These are phyloP conservation scores for Ophiostoma tasmaniense DNA, from an alignment of 2,329 filamentous ascomycete species.

Conservation along the genomic window DNA sequence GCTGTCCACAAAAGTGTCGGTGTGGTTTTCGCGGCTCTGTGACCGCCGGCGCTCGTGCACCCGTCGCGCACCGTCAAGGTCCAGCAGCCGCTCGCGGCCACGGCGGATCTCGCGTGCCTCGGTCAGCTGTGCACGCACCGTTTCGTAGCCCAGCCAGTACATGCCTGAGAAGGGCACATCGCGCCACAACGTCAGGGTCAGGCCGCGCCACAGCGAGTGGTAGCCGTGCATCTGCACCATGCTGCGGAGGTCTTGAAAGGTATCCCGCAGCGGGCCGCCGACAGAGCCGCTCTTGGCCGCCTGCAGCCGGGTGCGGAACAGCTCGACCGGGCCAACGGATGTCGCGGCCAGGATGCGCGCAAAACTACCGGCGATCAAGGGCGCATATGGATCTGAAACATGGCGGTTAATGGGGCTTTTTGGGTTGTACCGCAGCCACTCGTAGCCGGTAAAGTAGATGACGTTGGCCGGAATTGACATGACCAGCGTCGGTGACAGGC, in stretches of 20 bases:
- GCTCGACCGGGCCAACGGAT: conserved; percentile 82
- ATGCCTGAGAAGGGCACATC: conserved; percentile 95
- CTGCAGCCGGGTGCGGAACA: conserved; percentile 88
- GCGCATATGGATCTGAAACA: conserved; percentile 62
- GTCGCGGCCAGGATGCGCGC: conserved; percentile 75
- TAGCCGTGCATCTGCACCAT: conserved; percentile 77
- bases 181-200: conserved; percentile 87
- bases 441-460: conserved; percentile 97
- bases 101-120: conserved; percentile 53
- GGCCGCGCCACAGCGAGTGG: conserved; percentile 76
- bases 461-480: conserved; percentile 96
- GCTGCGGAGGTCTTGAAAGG: conserved; percentile 62
- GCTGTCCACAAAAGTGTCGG: conserved; percentile 74
- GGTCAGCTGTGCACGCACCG: conserved; percentile 61
- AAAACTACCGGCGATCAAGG: conserved; percentile 68
- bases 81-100: conserved; percentile 29
- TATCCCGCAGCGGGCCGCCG: conserved; percentile 68
- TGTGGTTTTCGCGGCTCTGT: conserved; percentile 60
- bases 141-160: conserved; percentile 98
- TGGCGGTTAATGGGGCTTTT: conserved; percentile 60
- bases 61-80: conserved; percentile 30
- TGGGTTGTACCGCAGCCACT: conserved; percentile 73
- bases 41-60: conserved; percentile 43
- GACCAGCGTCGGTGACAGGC: conserved; percentile 82
- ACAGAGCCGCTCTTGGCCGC: conserved; percentile 53